Percentiles rank a stretch among this genome's conserved stretches.
Conservation (phyloP, 106 monocot species). For the Dendrobium catenatum region DNA sequence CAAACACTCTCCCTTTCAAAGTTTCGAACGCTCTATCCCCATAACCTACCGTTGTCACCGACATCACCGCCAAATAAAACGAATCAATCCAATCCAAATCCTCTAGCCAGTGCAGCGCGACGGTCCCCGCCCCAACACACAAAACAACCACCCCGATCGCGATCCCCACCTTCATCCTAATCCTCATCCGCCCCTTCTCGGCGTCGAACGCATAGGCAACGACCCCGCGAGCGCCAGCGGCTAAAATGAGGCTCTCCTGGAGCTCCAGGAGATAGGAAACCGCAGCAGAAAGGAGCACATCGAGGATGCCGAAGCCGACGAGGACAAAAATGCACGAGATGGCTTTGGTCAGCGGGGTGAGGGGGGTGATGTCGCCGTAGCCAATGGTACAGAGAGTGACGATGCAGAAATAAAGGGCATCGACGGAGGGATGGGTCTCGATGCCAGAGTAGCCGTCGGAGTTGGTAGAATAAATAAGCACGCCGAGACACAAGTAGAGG, state of each 20-base stretch:
- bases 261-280: slow-evolving; percentile 38
- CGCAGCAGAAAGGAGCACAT: slow-evolving; percentile 36
- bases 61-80: slow-evolving; percentile 58
- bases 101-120: slow-evolving; percentile 34
- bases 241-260: slow-evolving; percentile 39
- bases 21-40: slow-evolving; percentile 59
- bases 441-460: slow-evolving; percentile 22
- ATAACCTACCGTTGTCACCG: slow-evolving; percentile 66
- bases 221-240: neutral
- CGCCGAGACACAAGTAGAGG: slow-evolving; percentile 26
- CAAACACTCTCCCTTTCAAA: slow-evolving; percentile 35
- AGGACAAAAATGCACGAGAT: slow-evolving; percentile 53
- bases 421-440: slow-evolving; percentile 35
- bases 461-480: slow-evolving; percentile 20
- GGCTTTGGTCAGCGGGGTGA: slow-evolving; percentile 28
- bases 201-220: slow-evolving; percentile 31
- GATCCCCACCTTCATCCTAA: slow-evolving; percentile 36
- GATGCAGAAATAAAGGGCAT: slow-evolving; percentile 63
- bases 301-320: slow-evolving; percentile 59
- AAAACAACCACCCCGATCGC: slow-evolving; percentile 37
- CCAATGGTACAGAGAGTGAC: slow-evolving; percentile 69
- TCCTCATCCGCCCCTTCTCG: slow-evolving; percentile 58
- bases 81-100: slow-evolving; percentile 48
- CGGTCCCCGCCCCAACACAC: slow-evolving; percentile 34
- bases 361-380: slow-evolving; percentile 58